These are phyloP conservation scores for Aspergillus hiratsukae DNA, from an alignment of 2,329 filamentous ascomycete species.

Conservation along the genomic window DNA sequence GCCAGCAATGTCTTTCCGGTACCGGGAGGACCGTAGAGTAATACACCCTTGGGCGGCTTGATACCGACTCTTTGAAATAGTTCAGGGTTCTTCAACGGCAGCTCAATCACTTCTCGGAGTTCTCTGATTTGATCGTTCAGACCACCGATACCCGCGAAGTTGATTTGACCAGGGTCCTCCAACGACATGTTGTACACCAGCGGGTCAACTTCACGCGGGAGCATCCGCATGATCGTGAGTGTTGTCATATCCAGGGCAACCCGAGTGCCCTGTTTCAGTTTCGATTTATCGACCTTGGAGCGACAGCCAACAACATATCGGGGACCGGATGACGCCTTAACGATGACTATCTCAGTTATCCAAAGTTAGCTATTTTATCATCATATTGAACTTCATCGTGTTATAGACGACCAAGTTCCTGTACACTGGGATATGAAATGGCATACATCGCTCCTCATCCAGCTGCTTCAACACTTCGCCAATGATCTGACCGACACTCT, in stretches of 20 bases:
- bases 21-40: slow-evolving; percentile 92
- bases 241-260: slow-evolving; percentile 99
- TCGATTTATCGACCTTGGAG: slow-evolving; percentile 95
- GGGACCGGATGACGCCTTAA: slow-evolving; percentile 95
- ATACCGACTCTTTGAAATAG: slow-evolving; percentile 95
- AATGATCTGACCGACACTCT: slow-evolving; percentile 99
- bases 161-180: slow-evolving; percentile 95
- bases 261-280: slow-evolving; percentile 96
- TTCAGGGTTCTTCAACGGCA: slow-evolving; percentile 97
- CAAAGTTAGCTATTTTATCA: slow-evolving; percentile 15
- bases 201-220: slow-evolving; percentile 95
- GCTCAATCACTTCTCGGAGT: slow-evolving; percentile 92
- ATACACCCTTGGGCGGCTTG: slow-evolving; percentile 95
- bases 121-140: slow-evolving; percentile 98
- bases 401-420: background rate
- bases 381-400: background rate
- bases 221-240: slow-evolving; percentile 99
- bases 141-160: slow-evolving; percentile 95
- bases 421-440: background rate
- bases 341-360: slow-evolving; percentile 65
- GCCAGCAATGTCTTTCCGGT: slow-evolving; percentile 95
- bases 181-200: slow-evolving; percentile 99
- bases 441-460: slow-evolving; percentile 94
- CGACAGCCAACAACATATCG: slow-evolving; percentile 97
- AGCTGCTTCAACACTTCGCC: slow-evolving; percentile 98